phyloP scores from a whole-genome alignment of 2,329 filamentous ascomycete genomes.

The Pseudomassariella vexata region DNA sequence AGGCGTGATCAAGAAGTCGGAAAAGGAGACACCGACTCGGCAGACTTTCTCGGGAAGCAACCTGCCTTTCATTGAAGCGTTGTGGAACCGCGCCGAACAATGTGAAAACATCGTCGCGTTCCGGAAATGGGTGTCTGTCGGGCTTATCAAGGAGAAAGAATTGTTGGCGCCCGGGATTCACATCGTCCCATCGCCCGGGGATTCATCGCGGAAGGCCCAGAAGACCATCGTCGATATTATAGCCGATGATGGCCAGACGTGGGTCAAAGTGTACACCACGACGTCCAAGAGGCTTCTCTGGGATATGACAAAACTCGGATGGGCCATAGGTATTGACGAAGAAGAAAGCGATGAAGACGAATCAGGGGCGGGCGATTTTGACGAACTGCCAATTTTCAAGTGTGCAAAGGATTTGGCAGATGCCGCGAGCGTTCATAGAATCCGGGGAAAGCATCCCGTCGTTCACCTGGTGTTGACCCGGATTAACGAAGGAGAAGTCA shows the following conservation, averaged over 20 bases:
- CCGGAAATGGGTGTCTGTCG: conserved; percentile 18
- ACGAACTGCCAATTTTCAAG: conserved; percentile 24
- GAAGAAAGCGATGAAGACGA: conserved; percentile 14
- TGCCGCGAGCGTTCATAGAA: conserved; percentile 19
- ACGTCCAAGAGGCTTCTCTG: conserved; percentile 22
- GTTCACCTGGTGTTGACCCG: conserved; percentile 21
- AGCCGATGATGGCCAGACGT: conserved; percentile 21
- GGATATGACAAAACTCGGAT: conserved; percentile 23
- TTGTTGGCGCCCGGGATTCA: conserved; percentile 21
- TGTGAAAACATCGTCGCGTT: conserved; percentile 21
- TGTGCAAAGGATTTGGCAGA: conserved; percentile 16
- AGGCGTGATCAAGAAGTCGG: conserved; percentile 1
- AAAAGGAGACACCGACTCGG: neutral
- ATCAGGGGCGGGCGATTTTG: conserved; percentile 9
- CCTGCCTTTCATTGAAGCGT: conserved; percentile 20
- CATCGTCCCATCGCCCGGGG: conserved; percentile 19
- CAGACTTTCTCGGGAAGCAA: conserved; percentile 12
- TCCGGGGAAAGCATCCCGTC: conserved; percentile 16
- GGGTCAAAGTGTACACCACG: conserved; percentile 26
- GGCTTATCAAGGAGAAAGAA: conserved; percentile 15
- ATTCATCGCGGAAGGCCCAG: conserved; percentile 14
- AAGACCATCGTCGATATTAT: conserved; percentile 22
- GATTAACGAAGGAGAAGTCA: conserved; percentile 17
- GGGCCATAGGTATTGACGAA: conserved; percentile 20
- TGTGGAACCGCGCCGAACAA: conserved; percentile 23